Percentiles rank a stretch among this genome's conserved stretches.
These are phyloP conservation scores for Cunninghamia lanceolata DNA, from an alignment of 75 land plant species.

Conservation along the genomic window DNA sequence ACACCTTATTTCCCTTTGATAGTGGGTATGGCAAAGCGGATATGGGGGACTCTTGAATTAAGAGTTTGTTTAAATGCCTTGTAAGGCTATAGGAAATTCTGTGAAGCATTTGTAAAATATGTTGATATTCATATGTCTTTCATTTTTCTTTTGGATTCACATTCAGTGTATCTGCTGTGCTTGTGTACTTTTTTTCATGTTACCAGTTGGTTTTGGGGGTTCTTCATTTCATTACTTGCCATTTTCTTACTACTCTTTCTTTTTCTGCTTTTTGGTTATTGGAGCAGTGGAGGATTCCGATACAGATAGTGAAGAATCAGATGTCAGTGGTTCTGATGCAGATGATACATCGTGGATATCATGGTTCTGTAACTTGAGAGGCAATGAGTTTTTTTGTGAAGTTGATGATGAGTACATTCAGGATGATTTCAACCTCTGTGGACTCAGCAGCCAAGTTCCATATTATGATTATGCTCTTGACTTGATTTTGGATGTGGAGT, in stretches of 20 bases:
- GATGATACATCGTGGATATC: slow-evolving; percentile 84
- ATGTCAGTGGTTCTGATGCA: slow-evolving; percentile 76
- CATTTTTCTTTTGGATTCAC: background rate
- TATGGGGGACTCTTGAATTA: background rate
- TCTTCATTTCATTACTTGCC: background rate
- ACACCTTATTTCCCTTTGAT: background rate
- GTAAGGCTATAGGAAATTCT: background rate
- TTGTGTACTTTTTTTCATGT: background rate
- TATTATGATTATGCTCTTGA: slow-evolving; percentile 88
- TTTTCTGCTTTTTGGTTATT: slow-evolving; percentile 1
- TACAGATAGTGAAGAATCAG: slow-evolving; percentile 81
- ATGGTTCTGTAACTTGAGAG: slow-evolving; percentile 81
- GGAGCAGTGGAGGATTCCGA: slow-evolving; percentile 53
- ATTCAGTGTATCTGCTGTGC: background rate
- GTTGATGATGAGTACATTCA: slow-evolving; percentile 84
- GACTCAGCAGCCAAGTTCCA: slow-evolving; percentile 79
- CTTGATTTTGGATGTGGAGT: slow-evolving; percentile 75
- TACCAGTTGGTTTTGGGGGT: background rate
- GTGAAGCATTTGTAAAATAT: background rate
- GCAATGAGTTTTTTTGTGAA: slow-evolving; percentile 87
- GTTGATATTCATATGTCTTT: background rate
- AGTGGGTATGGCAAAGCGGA: background rate
- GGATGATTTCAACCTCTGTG: slow-evolving; percentile 87
- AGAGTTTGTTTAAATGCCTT: background rate
- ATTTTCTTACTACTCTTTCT: background rate